A percentile compares a stretch with the other conserved stretches of the same genome.
phyloP scores from a whole-genome alignment of 441 rosid genomes.

The Syzygium malaccense region DNA sequence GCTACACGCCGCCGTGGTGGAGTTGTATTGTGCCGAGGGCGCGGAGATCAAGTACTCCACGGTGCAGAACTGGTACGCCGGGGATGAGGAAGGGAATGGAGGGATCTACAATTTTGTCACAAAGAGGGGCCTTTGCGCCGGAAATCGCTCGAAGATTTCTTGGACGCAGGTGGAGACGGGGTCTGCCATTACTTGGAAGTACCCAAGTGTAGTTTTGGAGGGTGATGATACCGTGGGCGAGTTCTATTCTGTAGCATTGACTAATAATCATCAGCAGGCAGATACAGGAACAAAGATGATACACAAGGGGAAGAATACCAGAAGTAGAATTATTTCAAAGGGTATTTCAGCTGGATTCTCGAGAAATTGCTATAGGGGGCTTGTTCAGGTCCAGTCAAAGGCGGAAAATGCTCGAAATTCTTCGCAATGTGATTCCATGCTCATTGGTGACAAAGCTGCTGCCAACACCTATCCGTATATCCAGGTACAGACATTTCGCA shows the following conservation, averaged over 20 bases:
- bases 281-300: conserved; percentile 98
- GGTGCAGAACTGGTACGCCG: conserved; percentile 93
- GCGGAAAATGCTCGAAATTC: conserved; percentile 85
- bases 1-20: conserved; percentile 96
- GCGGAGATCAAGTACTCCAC: conserved; percentile 96
- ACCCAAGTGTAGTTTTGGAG: conserved; percentile 87
- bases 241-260: conserved; percentile 90
- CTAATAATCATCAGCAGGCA: conserved; percentile 89
- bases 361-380: conserved; percentile 87
- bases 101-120: conserved; percentile 93
- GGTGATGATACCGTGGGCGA: conserved; percentile 82
- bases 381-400: conserved; percentile 88
- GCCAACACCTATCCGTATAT: conserved; percentile 97
- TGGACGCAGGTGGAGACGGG: conserved; percentile 99
- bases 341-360: conserved; percentile 89
- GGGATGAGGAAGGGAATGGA: conserved; percentile 83
- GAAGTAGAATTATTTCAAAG: conserved; percentile 86
- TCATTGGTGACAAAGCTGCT: conserved; percentile 90
- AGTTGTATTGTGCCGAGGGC: conserved; percentile 65
- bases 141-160: conserved; percentile 73
- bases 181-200: conserved; percentile 94
- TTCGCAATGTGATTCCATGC: conserved; percentile 94
- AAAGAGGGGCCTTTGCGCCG: conserved; percentile 83
- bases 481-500: conserved; percentile 37
- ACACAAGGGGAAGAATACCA: conserved; percentile 86